Evolutionary conservation across 2,329 filamentous ascomycete genomes (phyloP).

Genomic region (Fusarium floridanum): DNA sequence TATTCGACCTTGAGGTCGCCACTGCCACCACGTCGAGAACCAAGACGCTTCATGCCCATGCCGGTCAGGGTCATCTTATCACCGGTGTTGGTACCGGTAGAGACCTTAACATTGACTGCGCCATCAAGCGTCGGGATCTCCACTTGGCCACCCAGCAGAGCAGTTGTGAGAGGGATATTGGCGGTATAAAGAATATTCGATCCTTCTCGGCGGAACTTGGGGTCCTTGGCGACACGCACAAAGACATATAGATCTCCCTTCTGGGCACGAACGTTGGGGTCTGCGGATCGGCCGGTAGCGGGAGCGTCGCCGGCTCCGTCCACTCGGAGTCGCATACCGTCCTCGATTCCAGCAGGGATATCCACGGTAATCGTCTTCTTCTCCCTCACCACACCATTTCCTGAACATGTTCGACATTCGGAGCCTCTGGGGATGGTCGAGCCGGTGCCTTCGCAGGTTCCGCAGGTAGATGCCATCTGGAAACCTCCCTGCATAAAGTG

Average conservation of each 20-base stretch:
- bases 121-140: constrained; percentile 91
- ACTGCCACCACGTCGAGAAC: constrained; percentile 72
- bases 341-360: constrained; percentile 95
- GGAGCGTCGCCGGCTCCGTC: constrained; percentile 90
- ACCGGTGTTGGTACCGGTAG: constrained; percentile 91
- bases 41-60: constrained; percentile 93
- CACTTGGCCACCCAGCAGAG: constrained; percentile 90
- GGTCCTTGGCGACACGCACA: constrained; percentile 88
- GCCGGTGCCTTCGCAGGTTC: constrained; percentile 83
- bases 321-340: constrained; percentile 92
- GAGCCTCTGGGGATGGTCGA: constrained; percentile 80
- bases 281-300: constrained; percentile 76
- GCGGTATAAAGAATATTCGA: constrained; percentile 95
- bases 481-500: constrained; percentile 94
- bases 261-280: constrained; percentile 73
- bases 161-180: constrained; percentile 90
- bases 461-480: constrained; percentile 94
- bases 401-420: constrained; percentile 83
- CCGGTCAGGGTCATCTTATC: constrained; percentile 90
- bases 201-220: constrained; percentile 88
- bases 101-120: constrained; percentile 89
- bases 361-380: constrained; percentile 87
- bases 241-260: constrained; percentile 92
- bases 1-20: constrained; percentile 96
- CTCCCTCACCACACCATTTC: constrained; percentile 87